phyloP scores from a whole-genome alignment of 2,329 filamentous ascomycete genomes.

The Pseudocercospora vitis region DNA sequence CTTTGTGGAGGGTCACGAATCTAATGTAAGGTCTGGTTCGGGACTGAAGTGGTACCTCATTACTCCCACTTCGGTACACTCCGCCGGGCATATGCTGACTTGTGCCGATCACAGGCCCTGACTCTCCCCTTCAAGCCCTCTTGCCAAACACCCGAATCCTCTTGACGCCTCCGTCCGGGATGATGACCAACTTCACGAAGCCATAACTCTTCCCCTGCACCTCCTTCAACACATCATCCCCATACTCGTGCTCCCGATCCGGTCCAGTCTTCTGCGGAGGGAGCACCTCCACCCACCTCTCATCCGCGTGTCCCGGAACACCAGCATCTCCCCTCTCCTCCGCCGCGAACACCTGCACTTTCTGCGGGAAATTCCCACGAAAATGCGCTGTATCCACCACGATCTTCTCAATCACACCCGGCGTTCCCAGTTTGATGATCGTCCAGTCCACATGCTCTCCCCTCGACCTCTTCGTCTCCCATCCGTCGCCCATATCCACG shows the following conservation, averaged over 20 bases:
- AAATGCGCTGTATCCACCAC: constrained; percentile 82
- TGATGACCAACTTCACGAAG: constrained; percentile 87
- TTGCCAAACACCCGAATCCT: constrained; percentile 74
- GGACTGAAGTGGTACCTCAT: too few species aligned
- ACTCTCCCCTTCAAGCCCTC: constrained; percentile 15
- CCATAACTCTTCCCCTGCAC: constrained; percentile 64
- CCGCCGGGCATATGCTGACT: too few species aligned
- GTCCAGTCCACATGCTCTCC: constrained; percentile 77
- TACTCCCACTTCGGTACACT: too few species aligned
- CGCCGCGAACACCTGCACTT: constrained; percentile 65
- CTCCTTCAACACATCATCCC: constrained; percentile 39
- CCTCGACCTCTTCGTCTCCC: constrained; percentile 77
- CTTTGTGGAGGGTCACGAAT: too few species aligned
- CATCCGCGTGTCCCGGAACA: constrained; percentile 55
- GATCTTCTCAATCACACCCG: constrained; percentile 64
- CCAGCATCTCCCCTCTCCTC: constrained; percentile 54
- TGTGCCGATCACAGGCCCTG: too few species aligned
- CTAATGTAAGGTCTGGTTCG: too few species aligned
- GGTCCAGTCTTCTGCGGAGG: constrained; percentile 67
- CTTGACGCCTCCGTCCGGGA: constrained; percentile 92
- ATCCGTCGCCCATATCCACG: constrained; percentile 84
- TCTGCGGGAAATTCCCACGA: constrained; percentile 78
- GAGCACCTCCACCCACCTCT: constrained; percentile 66
- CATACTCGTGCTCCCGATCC: constrained; percentile 70
- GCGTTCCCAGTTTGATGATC: constrained; percentile 70